Evolutionary conservation across 2,329 filamentous ascomycete species (phyloP).

Genomic region (Diaporthe sp.): DNA sequence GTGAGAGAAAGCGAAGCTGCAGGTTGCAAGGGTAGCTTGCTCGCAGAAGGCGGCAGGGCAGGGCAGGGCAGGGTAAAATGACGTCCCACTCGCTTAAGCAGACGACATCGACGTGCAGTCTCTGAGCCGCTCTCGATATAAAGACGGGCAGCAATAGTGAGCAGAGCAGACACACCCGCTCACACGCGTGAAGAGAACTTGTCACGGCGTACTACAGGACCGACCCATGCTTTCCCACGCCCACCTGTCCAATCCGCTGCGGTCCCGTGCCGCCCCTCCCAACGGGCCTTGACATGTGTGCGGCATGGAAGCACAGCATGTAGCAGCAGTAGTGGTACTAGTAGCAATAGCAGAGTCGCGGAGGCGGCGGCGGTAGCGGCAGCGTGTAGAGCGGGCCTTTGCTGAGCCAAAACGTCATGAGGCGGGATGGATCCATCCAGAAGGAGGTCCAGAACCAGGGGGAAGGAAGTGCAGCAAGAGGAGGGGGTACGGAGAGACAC

Average conservation of each 20-base stretch:
- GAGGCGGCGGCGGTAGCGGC: background rate
- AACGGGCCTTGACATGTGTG: constrained; percentile 11
- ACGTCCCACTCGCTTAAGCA: constrained; percentile 35
- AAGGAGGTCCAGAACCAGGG: background rate
- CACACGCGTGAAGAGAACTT: background rate
- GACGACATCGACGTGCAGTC: constrained; percentile 19
- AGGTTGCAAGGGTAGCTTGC: constrained; percentile 24
- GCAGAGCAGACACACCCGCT: background rate
- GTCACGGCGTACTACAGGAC: constrained; percentile 8
- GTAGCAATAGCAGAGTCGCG: background rate
- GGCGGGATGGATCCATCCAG: constrained; percentile 8
- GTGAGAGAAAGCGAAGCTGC: background rate
- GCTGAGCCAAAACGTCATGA: constrained; percentile 30
- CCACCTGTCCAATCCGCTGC: constrained; percentile 23
- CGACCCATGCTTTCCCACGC: background rate
- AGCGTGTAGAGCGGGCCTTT: constrained; percentile 3
- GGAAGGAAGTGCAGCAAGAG: no score
- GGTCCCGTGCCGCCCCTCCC: constrained; percentile 8
- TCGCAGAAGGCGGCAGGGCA: background rate
- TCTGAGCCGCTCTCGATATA: constrained; percentile 34
- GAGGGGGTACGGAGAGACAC: background rate
- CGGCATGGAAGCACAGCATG: background rate
- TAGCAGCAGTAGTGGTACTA: background rate
- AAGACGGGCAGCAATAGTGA: constrained; percentile 13
- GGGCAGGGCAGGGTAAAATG: constrained; percentile 30